Evolutionary conservation across 2,329 filamentous ascomycete species (phyloP).

Genomic region (Neofusicoccum cordaticola): DNA sequence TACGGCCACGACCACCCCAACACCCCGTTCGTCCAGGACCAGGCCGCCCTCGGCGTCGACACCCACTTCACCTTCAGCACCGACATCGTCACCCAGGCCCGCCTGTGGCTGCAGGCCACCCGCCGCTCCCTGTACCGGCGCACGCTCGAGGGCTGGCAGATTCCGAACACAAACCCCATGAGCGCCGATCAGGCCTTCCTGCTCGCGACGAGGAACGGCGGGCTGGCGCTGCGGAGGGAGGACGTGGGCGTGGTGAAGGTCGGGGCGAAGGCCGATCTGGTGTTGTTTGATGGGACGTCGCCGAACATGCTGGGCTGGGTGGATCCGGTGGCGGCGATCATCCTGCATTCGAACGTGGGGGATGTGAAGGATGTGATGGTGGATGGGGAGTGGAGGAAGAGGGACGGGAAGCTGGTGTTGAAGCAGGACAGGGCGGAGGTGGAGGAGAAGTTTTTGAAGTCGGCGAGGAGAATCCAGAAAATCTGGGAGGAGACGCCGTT

Average conservation of each 20-base stretch:
- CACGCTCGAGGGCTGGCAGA: conserved; percentile 39
- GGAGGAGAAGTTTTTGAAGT: conserved; percentile 22
- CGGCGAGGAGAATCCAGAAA: conserved; percentile 24
- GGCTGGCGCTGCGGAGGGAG: conserved; percentile 48
- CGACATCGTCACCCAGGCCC: conserved; percentile 47
- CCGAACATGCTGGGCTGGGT: conserved; percentile 54
- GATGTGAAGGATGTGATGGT: conserved; percentile 54
- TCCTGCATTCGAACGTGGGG: conserved; percentile 54
- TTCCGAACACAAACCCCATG: conserved; percentile 53
- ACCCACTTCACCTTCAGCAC: conserved; percentile 53
- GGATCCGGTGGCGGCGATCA: conserved; percentile 56
- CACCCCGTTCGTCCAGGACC: conserved; percentile 48
- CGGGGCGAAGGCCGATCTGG: conserved; percentile 56
- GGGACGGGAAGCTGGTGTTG: conserved; percentile 37
- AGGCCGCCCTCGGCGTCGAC: conserved; percentile 54
- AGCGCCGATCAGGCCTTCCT: conserved; percentile 55
- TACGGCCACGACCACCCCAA: conserved; percentile 53
- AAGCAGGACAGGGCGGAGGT: conserved; percentile 21
- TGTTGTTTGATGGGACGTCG: conserved; percentile 51
- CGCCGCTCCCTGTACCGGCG: conserved; percentile 41
- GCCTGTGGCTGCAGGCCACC: conserved; percentile 53
- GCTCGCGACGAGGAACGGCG: conserved; percentile 54
- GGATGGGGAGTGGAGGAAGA: conserved; percentile 50
- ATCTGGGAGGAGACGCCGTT: conserved; percentile 20
- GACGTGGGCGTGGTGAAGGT: conserved; percentile 52